Conservation (phyloP, 345 rosid species). For the Boechera divaricarpa region DNA sequence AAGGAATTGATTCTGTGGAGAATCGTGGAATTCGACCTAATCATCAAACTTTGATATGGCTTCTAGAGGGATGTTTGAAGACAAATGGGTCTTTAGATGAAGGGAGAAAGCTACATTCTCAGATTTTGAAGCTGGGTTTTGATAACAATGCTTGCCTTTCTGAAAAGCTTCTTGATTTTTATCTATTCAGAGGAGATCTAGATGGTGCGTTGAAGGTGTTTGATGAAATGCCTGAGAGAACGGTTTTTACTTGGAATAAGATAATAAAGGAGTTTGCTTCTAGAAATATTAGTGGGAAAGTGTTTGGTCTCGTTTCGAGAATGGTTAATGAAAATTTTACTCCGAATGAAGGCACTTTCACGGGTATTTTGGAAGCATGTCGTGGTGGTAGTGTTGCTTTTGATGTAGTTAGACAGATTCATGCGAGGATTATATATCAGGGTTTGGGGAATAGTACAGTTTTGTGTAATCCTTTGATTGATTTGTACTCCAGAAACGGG, state of each 20-base stretch:
- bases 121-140: constrained; percentile 66
- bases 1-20: constrained; percentile 42
- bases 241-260: constrained; percentile 59
- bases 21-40: constrained; percentile 55
- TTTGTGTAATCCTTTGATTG: constrained; percentile 73
- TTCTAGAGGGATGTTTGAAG: constrained; percentile 57
- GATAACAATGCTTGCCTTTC: constrained; percentile 48
- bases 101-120: constrained; percentile 62
- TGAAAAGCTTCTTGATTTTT: constrained; percentile 58
- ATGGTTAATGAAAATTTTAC: constrained; percentile 54
- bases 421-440: constrained; percentile 62
- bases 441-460: constrained; percentile 56
- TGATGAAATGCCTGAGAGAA: constrained; percentile 71
- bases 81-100: constrained; percentile 52
- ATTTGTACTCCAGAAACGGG: constrained; percentile 71
- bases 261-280: constrained; percentile 53
- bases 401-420: constrained; percentile 59
- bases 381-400: constrained; percentile 45
- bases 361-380: constrained; percentile 57
- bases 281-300: constrained; percentile 48
- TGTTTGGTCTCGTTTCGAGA: constrained; percentile 44
- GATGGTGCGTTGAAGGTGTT: constrained; percentile 58
- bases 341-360: constrained; percentile 57
- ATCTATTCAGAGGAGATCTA: constrained; percentile 51
- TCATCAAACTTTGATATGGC: constrained; percentile 62